Base-by-base conservation (phyloP, 345 rosid species). In the Pelargonium nanum region DNA sequence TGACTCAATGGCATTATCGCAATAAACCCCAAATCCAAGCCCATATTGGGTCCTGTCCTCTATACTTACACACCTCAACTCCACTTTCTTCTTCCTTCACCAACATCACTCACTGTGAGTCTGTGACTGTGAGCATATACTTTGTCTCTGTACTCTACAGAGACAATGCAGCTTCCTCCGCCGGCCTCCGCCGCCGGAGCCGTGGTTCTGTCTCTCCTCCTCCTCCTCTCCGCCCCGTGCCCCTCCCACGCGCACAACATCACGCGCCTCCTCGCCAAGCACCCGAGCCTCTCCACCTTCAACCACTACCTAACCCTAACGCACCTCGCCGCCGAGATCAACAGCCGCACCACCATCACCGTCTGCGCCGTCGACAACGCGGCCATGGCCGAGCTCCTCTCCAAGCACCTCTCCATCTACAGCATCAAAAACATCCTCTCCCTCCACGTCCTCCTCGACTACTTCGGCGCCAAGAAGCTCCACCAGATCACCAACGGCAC, bases 241-340 rank as follows among this genome's bases (percentile, higher is more conserved):
- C 13, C 65, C 20, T 23, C 82, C 21, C 56, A 72, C 50, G 95
- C 81, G 45, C 96, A 86, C 71, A 94, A 94, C 79, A 66, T 94
- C 74, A 94, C 97, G 24, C 76, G 62, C 55, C 72, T 94, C 34
- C 77, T 94, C 1, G 83, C 89, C 8, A 58, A 28, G 56, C 95
- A 90, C 75, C 97, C 96, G 0, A 64, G 71, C 9, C 76, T 88
- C 80, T 84, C 99, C 68, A 81, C 92, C 66, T 90, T 94, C 81
- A 94, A 78, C 85, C 94, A 83, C 66, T 80, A 79, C 84, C 86
- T 94, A 21, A 69, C 86, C 59, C 34, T 67, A 50, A 94, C 97
- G 5, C 99, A 84, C 83, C 87, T 94, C 26, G 96, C 91, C 67
- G 75, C 54, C 25, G 96, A 94, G 61, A 94, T 94, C 85, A 94